A percentile compares a stretch with the other conserved stretches of the same genome.
These are phyloP conservation scores for Amanita thiersii DNA, from an alignment of 768 basidiomycete genomes.

Conservation along the genomic window DNA sequence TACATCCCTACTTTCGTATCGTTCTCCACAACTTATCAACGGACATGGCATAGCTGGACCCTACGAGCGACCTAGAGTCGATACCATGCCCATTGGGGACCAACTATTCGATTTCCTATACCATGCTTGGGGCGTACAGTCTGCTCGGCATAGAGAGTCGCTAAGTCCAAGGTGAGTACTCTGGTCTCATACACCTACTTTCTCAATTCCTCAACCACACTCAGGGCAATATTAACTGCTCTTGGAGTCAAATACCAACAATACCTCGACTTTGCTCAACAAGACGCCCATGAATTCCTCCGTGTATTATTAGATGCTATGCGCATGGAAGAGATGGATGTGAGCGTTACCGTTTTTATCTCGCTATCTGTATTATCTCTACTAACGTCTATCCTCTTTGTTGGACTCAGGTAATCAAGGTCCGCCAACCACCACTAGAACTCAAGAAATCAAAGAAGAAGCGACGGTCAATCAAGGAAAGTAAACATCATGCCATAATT, in stretches of 20 bases:
- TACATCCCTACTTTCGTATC: constrained; percentile 32
- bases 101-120: constrained; percentile 53
- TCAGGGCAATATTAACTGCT: constrained; percentile 52
- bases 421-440: constrained; percentile 46
- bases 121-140: constrained; percentile 58
- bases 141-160: constrained; percentile 36
- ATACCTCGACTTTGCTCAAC: constrained; percentile 91
- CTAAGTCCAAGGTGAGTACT: constrained; percentile 61
- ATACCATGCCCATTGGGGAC: constrained; percentile 66
- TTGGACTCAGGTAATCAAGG: constrained; percentile 64
- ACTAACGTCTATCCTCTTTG: constrained; percentile 5
- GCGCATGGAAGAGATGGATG: constrained; percentile 92
- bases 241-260: constrained; percentile 88
- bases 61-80: constrained; percentile 44
- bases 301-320: constrained; percentile 85
- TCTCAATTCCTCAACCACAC: constrained; percentile 4
- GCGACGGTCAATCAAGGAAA: background rate
- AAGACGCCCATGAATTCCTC: constrained; percentile 93
- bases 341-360: constrained; percentile 28
- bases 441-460: constrained; percentile 11
- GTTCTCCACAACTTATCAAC: constrained; percentile 66
- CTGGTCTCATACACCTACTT: background rate
- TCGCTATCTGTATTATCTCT: background rate
- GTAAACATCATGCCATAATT: background rate
- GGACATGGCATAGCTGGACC: constrained; percentile 47